Conservation (phyloP, 176 grass and related monocot genomes). For the Avena atlantica region DNA sequence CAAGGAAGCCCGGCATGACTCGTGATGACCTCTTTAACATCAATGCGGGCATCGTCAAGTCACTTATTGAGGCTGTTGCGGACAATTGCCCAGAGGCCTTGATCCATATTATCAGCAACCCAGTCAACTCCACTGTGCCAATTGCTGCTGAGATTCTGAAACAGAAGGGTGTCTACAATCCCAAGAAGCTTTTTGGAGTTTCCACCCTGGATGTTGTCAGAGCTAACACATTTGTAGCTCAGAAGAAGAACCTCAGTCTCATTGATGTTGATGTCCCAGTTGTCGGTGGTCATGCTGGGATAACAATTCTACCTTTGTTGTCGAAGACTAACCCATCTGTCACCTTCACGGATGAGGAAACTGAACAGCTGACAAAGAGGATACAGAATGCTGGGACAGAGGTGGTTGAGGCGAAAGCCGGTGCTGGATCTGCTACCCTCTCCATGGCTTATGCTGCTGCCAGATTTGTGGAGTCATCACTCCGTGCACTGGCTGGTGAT, state of each 20-base stretch:
- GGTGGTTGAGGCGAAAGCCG: slow-evolving; percentile 84
- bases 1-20: slow-evolving; percentile 90
- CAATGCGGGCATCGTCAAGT: slow-evolving; percentile 76
- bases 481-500: slow-evolving; percentile 70
- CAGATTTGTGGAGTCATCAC: slow-evolving; percentile 74
- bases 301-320: slow-evolving; percentile 75
- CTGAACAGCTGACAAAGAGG: slow-evolving; percentile 66
- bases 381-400: slow-evolving; percentile 88
- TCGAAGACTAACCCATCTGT: slow-evolving; percentile 74
- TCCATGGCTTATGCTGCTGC: slow-evolving; percentile 88
- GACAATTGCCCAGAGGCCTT: slow-evolving; percentile 80
- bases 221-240: slow-evolving; percentile 77
- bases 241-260: slow-evolving; percentile 81
- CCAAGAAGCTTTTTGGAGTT: slow-evolving; percentile 78
- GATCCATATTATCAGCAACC: slow-evolving; percentile 91
- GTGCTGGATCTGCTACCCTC: slow-evolving; percentile 82
- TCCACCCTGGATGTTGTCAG: slow-evolving; percentile 82
- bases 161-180: slow-evolving; percentile 80
- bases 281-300: slow-evolving; percentile 81
- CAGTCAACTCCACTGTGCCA: slow-evolving; percentile 81
- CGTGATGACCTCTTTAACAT: slow-evolving; percentile 93
- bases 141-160: slow-evolving; percentile 88
- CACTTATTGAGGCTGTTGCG: slow-evolving; percentile 76
- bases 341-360: slow-evolving; percentile 68
- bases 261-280: slow-evolving; percentile 86